Evolutionary conservation across 345 rosid genomes (phyloP), one percentile per base, ranked within the genome.

Genomic region (Corchorus capsularis): DNA sequence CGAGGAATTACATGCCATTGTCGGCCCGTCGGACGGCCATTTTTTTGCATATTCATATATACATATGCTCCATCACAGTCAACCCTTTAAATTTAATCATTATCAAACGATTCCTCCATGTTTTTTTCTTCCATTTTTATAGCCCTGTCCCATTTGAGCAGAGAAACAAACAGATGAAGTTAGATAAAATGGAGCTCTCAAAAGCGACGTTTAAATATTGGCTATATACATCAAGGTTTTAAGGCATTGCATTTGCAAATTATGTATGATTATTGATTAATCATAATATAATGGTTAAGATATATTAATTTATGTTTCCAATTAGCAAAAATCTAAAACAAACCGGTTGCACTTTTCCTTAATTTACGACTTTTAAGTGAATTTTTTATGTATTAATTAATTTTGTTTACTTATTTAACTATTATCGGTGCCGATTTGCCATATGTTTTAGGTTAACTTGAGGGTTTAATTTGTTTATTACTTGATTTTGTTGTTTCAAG

Each of bases 181-280:
- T 82, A 80, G 88, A 79, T 85, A 35, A 80, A 79, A 85, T 74
- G 82, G 83, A 81, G 85, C 87, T 87, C 83, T 85, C 90, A 61
- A 78, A 22, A 11, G 67, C 82, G 88, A 84, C 85, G 82, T 72
- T 47, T 7, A 57, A 3, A 39, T 27, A 67, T 69, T 62, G 22
- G 55, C 79, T 66, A n/a, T 41, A 22, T 67, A 55, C 66, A 43
- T 60, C 79, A 64, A 66, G 78, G 46, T 77, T 22, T 81, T 27
- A 27, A 79, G 78, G 84, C 86, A 76, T 27, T 34, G 22, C 14
- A 43, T 41, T 27, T 52, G 17, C 37, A 34, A 16, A 32, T 27
- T 62, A 32, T 12, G 16, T 62, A 34, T 62, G 6, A 22, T 22
- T 16, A 53, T 53, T 0, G 0, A 47, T 2, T 0, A 9, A 9